phyloP scores from a whole-genome alignment of 2,329 filamentous ascomycete species.

The Hypoxylon rubiginosum region DNA sequence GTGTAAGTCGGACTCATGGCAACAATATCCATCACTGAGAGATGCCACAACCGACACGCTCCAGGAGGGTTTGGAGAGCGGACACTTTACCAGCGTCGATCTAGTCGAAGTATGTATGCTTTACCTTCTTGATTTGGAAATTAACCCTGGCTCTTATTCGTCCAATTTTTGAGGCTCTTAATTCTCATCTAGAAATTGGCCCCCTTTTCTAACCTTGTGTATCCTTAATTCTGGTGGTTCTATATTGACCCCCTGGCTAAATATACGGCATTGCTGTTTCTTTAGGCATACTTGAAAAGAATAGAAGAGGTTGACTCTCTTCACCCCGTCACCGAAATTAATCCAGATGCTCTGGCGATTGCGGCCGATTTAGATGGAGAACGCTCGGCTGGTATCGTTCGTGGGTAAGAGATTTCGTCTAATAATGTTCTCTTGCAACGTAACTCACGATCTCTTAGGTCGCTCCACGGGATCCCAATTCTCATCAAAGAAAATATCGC shows the following conservation, averaged over 20 bases:
- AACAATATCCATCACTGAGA: conserved; percentile 16
- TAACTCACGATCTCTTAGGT: conserved; percentile 50
- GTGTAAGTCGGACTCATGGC: background rate
- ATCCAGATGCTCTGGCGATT: conserved; percentile 55
- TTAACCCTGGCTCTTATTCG: background rate
- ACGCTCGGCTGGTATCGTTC: conserved; percentile 20
- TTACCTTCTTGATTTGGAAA: background rate
- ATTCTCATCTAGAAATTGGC: no score
- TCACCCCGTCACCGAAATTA: conserved; percentile 53
- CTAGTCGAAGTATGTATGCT: conserved; percentile 50
- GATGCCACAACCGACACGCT: conserved; percentile 45
- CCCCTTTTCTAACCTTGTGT: background rate
- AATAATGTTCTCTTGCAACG: background rate
- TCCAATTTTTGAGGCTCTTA: background rate
- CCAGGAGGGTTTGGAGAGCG: conserved; percentile 39
- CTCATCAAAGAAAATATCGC: conserved; percentile 77
- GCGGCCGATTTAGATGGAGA: conserved; percentile 54
- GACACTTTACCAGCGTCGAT: conserved; percentile 49
- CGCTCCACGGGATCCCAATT: conserved; percentile 74
- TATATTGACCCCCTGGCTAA: background rate
- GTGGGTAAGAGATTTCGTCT: background rate
- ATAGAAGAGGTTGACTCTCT: conserved; percentile 52
- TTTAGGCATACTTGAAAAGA: conserved; percentile 39
- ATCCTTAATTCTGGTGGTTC: no score
- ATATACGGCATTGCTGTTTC: background rate